phyloP scores from a whole-genome alignment of 345 rosid genomes.

The Populus nigra region DNA sequence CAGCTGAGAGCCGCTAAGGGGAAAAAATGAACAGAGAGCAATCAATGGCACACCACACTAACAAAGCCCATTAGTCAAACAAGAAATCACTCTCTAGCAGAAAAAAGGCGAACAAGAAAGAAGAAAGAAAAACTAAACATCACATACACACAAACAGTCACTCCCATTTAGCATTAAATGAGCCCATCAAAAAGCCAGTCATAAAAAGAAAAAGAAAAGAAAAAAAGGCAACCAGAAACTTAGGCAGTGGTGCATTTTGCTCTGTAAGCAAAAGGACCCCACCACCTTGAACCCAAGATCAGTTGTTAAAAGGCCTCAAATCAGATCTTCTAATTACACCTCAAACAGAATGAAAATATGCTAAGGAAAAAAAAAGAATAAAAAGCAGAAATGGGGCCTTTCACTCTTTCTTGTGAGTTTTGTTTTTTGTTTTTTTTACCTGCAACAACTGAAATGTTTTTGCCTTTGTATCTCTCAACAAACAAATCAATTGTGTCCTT shows the following conservation, averaged over 20 bases:
- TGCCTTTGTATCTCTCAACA: constrained; percentile 84
- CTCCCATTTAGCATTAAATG: constrained; percentile 24
- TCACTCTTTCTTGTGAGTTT: background rate
- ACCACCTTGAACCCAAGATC: constrained; percentile 29
- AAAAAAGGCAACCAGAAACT: constrained; percentile 33
- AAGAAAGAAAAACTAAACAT: background rate
- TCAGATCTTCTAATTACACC: constrained; percentile 9
- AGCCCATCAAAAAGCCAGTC: constrained; percentile 21
- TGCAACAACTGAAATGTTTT: constrained; percentile 91
- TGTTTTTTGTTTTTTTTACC: constrained; percentile 41
- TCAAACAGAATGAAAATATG: constrained; percentile 3
- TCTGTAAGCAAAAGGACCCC: constrained; percentile 27
- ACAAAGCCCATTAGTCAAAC: constrained; percentile 43
- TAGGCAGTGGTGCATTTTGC: constrained; percentile 32
- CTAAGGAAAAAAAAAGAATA: background rate
- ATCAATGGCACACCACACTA: constrained; percentile 52
- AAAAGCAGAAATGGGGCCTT: background rate
- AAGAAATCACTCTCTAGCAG: constrained; percentile 32
- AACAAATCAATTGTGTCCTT: constrained; percentile 89
- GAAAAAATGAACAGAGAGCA: constrained; percentile 27
- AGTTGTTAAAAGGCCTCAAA: constrained; percentile 17
- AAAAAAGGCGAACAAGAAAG: background rate
- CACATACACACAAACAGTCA: constrained; percentile 15
- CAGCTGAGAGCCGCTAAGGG: constrained; percentile 20
- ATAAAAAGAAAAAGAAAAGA: background rate